Conservation (phyloP, 2,329 filamentous ascomycete species). For the Endocalyx cinctus region DNA sequence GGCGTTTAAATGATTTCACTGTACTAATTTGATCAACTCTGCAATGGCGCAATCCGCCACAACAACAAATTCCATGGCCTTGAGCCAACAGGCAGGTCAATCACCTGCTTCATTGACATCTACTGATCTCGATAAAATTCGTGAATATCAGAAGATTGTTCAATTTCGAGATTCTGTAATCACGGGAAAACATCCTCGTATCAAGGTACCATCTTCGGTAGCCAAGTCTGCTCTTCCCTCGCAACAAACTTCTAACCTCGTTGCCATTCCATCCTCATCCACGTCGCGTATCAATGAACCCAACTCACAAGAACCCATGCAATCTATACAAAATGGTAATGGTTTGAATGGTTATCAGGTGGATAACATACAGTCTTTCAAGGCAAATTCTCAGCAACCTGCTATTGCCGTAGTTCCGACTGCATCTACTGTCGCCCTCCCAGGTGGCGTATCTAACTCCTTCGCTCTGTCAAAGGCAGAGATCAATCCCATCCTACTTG, state of each 20-base stretch:
- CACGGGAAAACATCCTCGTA: slow-evolving; percentile 66
- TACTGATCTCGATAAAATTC: slow-evolving; percentile 49
- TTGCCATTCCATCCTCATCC: too few species aligned
- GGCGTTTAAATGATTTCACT: slow-evolving; percentile 8
- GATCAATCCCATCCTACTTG: slow-evolving; percentile 77
- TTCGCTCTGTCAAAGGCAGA: slow-evolving; percentile 53
- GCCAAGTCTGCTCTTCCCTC: slow-evolving; percentile 19
- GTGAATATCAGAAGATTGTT: slow-evolving; percentile 76
- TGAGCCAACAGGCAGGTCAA: slow-evolving; percentile 13
- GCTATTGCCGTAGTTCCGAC: slow-evolving; percentile 20
- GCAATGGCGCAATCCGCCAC: slow-evolving; percentile 20
- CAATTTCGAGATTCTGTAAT: slow-evolving; percentile 76
- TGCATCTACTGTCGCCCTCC: slow-evolving; percentile 24
- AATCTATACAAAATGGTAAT: slow-evolving; percentile 12
- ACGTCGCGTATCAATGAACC: too few species aligned
- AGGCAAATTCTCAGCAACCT: slow-evolving; percentile 32
- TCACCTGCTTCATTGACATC: slow-evolving; percentile 14
- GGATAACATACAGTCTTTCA: slow-evolving; percentile 31
- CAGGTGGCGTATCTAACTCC: slow-evolving; percentile 32
- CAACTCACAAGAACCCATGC: slow-evolving; percentile 16
- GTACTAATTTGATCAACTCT: slow-evolving; percentile 9
- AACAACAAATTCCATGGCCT: slow-evolving; percentile 12
- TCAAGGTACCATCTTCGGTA: slow-evolving; percentile 46
- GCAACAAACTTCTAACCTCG: slow-evolving; percentile 18
- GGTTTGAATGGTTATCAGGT: slow-evolving; percentile 20